These are phyloP conservation scores for Phytophthora kernoviae DNA, from an alignment of 352 stramenopile genomes.

Conservation along the genomic window DNA sequence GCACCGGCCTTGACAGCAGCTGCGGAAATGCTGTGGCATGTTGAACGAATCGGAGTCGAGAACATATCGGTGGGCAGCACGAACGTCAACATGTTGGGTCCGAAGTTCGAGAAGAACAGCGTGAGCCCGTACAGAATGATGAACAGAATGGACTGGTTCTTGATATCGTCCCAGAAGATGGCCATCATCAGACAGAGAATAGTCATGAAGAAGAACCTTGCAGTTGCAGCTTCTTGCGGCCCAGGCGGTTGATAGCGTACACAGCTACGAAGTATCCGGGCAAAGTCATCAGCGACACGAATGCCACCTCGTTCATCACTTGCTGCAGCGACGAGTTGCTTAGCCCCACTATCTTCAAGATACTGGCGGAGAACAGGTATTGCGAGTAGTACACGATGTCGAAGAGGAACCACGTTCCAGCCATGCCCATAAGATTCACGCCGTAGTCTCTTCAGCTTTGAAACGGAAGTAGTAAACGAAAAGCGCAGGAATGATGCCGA, in stretches of 20 bases:
- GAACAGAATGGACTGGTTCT: constrained; percentile 50
- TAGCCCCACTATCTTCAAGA: constrained; percentile 54
- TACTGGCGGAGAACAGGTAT: constrained; percentile 67
- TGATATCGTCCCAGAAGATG: constrained; percentile 55
- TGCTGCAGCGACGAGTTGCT: constrained; percentile 39
- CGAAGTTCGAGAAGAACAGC: constrained; percentile 84
- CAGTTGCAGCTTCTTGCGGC: constrained; percentile 64
- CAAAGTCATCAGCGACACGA: constrained; percentile 59
- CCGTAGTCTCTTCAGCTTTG: constrained; percentile 55
- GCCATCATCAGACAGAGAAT: constrained; percentile 54
- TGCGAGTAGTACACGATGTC: constrained; percentile 78
- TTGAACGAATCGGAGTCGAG: constrained; percentile 75
- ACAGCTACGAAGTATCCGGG: constrained; percentile 76
- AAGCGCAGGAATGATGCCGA: constrained; percentile 52
- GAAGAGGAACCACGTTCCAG: constrained; percentile 78
- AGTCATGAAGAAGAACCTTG: constrained; percentile 59
- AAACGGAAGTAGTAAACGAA: constrained; percentile 64
- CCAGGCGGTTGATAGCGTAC: constrained; percentile 60
- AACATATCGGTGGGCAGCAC: constrained; percentile 86
- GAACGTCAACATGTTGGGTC: constrained; percentile 81
- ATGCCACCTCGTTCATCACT: constrained; percentile 57
- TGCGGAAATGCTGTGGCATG: constrained; percentile 86
- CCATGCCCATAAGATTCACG: constrained; percentile 49
- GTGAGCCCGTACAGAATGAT: constrained; percentile 72
- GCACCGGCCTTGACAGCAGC: constrained; percentile 82